Conservation (phyloP, 2,329 filamentous ascomycete genomes). For the Verticillium albo-atrum region DNA sequence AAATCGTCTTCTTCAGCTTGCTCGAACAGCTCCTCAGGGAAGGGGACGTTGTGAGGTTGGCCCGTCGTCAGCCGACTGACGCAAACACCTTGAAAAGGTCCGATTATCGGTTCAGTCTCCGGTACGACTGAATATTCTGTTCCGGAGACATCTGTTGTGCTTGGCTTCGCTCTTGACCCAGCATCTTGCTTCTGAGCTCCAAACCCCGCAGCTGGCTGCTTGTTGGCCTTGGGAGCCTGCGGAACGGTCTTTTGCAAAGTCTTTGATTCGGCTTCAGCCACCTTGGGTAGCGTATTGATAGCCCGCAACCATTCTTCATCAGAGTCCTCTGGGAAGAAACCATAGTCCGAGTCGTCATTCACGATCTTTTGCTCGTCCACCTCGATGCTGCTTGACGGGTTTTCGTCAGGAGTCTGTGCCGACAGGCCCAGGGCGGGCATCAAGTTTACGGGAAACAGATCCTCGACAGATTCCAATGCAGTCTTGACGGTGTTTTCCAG, state of each 20-base stretch:
- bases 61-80: conserved; percentile 36
- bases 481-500: conserved; percentile 65
- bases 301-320: conserved; percentile 39
- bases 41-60: conserved; percentile 28
- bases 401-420: conserved; percentile 21
- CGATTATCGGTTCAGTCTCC: not conserved
- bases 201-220: too few species aligned
- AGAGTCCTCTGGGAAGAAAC: conserved; percentile 45
- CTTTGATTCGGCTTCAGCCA: not conserved
- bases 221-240: not conserved
- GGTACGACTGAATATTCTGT: not conserved
- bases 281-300: not conserved
- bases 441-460: conserved; percentile 72
- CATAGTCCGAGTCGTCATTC: conserved; percentile 39
- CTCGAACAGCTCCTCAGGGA: conserved; percentile 33
- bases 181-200: not conserved
- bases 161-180: not conserved
- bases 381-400: conserved; percentile 43
- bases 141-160: not conserved
- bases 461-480: conserved; percentile 76
- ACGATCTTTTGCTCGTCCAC: conserved; percentile 62
- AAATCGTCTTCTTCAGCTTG: conserved; percentile 35
- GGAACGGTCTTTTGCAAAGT: not conserved
- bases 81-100: conserved; percentile 28
- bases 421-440: conserved; percentile 38